Conservation (phyloP, 129 eudicot genomes). For the Logfia minima region DNA sequence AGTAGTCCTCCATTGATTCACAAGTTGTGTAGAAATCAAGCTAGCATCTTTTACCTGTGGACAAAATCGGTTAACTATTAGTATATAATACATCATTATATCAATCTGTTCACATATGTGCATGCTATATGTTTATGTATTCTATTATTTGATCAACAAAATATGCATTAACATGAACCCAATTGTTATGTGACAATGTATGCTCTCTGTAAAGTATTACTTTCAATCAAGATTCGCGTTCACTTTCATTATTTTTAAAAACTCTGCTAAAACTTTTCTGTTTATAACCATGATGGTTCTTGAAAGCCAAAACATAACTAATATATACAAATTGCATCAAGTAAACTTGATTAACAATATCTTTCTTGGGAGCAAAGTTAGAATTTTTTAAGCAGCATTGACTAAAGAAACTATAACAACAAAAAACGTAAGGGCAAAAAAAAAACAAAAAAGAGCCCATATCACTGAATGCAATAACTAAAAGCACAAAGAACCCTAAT, state of each 20-base stretch:
- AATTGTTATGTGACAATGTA: too few relatives aligned
- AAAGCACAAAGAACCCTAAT: neutral
- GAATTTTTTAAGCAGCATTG: neutral
- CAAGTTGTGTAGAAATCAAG: neutral
- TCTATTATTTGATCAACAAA: neutral
- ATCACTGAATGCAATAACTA: neutral
- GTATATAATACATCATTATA: too few relatives aligned
- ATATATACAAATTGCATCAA: neutral
- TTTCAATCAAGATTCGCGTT: neutral
- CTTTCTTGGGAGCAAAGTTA: neutral
- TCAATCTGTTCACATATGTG: too few relatives aligned
- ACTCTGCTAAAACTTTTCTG: neutral
- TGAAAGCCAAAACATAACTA: neutral
- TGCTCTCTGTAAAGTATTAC: neutral
- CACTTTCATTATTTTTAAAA: too few relatives aligned
- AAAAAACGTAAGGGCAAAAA: too few relatives aligned
- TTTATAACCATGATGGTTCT: neutral
- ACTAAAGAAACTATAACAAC: neutral
- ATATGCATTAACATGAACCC: neutral
- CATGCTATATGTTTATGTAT: neutral
- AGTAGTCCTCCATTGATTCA: conserved; percentile 26
- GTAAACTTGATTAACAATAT: too few relatives aligned
- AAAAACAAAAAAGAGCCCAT: neutral
- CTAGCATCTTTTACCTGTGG: too few relatives aligned
- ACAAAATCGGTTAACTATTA: neutral